Conservation (phyloP, 106 monocot genomes). For the Vanilla planifolia region DNA sequence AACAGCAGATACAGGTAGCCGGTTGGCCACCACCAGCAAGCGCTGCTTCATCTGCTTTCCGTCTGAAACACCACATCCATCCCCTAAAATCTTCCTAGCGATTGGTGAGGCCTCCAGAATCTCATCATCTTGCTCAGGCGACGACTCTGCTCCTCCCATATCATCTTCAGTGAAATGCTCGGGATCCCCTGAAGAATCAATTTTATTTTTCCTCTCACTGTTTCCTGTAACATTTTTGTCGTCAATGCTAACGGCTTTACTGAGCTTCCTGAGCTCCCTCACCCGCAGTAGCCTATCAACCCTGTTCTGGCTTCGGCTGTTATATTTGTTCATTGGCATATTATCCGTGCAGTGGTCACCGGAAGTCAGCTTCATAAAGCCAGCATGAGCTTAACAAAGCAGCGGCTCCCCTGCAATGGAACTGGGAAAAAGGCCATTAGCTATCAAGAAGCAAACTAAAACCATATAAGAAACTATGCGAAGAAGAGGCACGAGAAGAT, state of each 20-base stretch:
- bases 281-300: conserved; percentile 74
- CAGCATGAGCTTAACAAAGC: background rate
- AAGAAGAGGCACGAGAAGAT: too few species aligned
- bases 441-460: background rate
- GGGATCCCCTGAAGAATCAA: background rate
- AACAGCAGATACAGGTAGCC: conserved; percentile 87
- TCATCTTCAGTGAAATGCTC: background rate
- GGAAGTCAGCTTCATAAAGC: conserved; percentile 25
- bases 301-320: conserved; percentile 34
- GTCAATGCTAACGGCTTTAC: conserved; percentile 9
- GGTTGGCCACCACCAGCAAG: conserved; percentile 86
- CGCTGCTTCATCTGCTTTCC: conserved; percentile 63
- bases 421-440: conserved; percentile 2
- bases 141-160: background rate
- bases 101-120: conserved; percentile 3
- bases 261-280: conserved; percentile 60
- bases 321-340: conserved; percentile 29
- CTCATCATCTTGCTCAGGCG: background rate
- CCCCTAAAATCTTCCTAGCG: conserved; percentile 1
- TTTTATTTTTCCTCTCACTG: conserved; percentile 5
- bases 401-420: conserved; percentile 17
- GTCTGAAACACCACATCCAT: conserved; percentile 11
- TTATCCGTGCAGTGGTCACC: conserved; percentile 4
- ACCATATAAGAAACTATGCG: background rate
- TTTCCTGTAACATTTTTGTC: background rate